These are phyloP conservation scores for Petasospora fabianii DNA, from an alignment of 1,139 yeast genomes.

Conservation along the genomic window DNA sequence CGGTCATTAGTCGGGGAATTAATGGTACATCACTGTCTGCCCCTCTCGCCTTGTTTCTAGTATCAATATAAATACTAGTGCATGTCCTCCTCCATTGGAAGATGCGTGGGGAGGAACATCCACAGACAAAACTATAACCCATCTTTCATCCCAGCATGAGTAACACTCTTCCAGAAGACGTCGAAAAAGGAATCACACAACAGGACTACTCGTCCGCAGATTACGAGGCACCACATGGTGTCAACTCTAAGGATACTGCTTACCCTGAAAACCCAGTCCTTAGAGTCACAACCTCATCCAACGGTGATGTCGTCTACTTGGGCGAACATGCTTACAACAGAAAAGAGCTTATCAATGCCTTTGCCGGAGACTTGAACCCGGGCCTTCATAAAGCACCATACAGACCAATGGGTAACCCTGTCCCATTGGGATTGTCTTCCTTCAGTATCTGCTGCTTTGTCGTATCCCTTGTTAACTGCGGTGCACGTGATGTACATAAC, in stretches of 20 bases:
- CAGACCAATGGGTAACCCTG: slow-evolving; percentile 50
- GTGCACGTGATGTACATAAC: slow-evolving; percentile 50
- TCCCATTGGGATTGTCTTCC: slow-evolving; percentile 57
- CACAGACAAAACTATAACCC: too few species aligned
- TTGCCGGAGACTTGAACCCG: slow-evolving; percentile 59
- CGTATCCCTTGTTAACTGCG: slow-evolving; percentile 47
- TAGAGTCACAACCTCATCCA: slow-evolving; percentile 27
- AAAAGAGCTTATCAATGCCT: slow-evolving; percentile 51
- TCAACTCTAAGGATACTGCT: slow-evolving; percentile 3
- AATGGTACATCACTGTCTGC: too few species aligned
- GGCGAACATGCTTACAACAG: slow-evolving; percentile 60
- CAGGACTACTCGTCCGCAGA: slow-evolving; percentile 14
- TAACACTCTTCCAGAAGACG: slow-evolving; percentile 12
- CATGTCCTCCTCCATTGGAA: too few species aligned
- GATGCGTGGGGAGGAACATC: too few species aligned
- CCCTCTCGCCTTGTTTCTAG: too few species aligned
- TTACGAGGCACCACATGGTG: slow-evolving; percentile 7
- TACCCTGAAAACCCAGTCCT: slow-evolving; percentile 12
- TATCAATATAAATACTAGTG: not conserved
- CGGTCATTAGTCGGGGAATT: too few species aligned
- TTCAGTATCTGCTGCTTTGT: slow-evolving; percentile 49
- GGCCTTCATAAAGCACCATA: slow-evolving; percentile 38
- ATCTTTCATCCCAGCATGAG: not conserved
- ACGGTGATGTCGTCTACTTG: slow-evolving; percentile 38
- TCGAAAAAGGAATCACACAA: slow-evolving; percentile 12